Base-by-base conservation (phyloP, 352 stramenopile species). In the Phytophthora macrochlamydospora region DNA sequence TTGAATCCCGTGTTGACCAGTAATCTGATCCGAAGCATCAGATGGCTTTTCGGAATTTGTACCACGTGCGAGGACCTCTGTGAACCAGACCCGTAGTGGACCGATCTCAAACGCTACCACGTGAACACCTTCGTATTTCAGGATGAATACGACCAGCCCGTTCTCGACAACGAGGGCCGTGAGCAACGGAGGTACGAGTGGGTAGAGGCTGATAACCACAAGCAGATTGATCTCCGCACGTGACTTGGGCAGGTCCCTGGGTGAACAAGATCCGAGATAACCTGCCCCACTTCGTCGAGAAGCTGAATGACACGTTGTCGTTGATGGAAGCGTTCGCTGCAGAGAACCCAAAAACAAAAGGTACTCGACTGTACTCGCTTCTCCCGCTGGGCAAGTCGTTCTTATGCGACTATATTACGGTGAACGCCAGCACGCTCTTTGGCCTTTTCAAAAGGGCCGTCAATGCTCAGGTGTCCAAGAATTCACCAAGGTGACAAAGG, bases 381-480 rank as follows among this genome's bases (percentile, higher is more conserved):
- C 54, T 65, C 4, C 58, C 58, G 2, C 24, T 46, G n/a, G 14
- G 49, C 14, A 58, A 38, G 2, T 54, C 37, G 2, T 59, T 48
- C 43, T 8, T 31, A 0, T 14, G n/a, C 7, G 45, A 52, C 38
- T 45, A 49, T 42, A 56, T 66, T 31, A 66, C 55, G 40, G 53
- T 66, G 14, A 66, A 66, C 43, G 40, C 50, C 13, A 51, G 40
- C 29, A 66, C 59, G 24, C 50, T 66, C 7, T 35, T 28, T n/a
- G 42, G 43, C 44, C 2, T 66, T 4, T 66, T 52, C 38, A 45
- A 32, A 44, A 42, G 45, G 5, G 29, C 60, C 2, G 40, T 49
- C 38, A 42, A 55, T 29, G 3, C 48, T 9, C 30, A 38, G 40
- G 12, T 3, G 56, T 53, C 43, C 37, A 33, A 6, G 45, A 30